These are phyloP conservation scores for Lipomyces yamadae DNA, from an alignment of 805 yeast genomes.

Conservation along the genomic window DNA sequence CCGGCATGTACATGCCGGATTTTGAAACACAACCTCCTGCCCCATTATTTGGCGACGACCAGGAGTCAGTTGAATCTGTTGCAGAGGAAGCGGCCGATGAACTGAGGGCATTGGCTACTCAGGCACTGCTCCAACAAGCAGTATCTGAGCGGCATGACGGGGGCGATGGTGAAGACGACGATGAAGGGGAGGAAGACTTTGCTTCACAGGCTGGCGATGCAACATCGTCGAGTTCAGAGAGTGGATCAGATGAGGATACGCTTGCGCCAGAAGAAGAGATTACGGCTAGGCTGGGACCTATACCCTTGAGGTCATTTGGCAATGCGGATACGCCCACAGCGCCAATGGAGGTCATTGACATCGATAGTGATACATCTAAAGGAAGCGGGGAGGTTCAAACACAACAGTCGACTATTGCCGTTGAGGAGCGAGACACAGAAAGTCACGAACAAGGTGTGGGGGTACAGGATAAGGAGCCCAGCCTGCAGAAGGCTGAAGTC, in stretches of 20 bases:
- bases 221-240: not conserved
- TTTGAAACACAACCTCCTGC: slow-evolving; percentile 11
- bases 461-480: not conserved
- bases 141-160: not conserved
- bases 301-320: not conserved
- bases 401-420: not conserved
- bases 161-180: not conserved
- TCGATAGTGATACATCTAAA: not conserved
- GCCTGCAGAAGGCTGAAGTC: not conserved
- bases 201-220: slow-evolving; percentile 12
- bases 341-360: not conserved
- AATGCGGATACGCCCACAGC: not conserved
- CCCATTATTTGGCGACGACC: not conserved
- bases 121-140: not conserved
- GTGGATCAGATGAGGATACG: not conserved
- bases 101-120: slow-evolving; percentile 5
- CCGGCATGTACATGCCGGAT: not conserved
- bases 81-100: not conserved
- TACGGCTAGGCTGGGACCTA: not conserved
- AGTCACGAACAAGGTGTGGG: not conserved
- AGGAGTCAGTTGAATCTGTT: not conserved
- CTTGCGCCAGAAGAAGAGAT: not conserved
- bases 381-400: not conserved
- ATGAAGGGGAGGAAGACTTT: slow-evolving; percentile 1
- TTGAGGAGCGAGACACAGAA: slow-evolving; percentile 12